phyloP scores from a whole-genome alignment of 441 rosid species.

The Mallotus repandus region DNA sequence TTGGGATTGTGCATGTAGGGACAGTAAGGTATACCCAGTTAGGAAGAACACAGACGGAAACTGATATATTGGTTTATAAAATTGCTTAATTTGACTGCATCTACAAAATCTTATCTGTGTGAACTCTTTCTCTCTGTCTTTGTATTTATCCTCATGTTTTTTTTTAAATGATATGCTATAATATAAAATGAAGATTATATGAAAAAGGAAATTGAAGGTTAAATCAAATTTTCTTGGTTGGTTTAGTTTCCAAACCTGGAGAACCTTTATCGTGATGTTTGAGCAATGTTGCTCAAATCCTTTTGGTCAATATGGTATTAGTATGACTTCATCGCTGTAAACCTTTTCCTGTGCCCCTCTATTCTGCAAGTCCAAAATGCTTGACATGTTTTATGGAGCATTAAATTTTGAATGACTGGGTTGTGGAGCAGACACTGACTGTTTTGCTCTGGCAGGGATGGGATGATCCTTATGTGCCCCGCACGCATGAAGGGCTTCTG shows the following conservation, averaged over 20 bases:
- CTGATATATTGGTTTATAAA: neutral
- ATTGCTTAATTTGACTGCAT: neutral
- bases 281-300: neutral
- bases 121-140: neutral
- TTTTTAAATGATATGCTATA: neutral
- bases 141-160: too few species aligned
- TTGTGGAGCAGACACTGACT: neutral
- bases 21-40: neutral
- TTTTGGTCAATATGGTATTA: neutral
- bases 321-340: neutral
- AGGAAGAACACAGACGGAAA: neutral
- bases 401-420: too few species aligned
- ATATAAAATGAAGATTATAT: neutral
- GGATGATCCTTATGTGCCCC: constrained; percentile 93
- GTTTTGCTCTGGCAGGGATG: constrained; percentile 58
- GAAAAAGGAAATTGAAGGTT: neutral
- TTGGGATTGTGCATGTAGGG: neutral
- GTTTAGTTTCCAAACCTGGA: neutral
- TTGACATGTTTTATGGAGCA: too few species aligned
- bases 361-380: too few species aligned
- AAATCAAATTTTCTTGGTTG: neutral
- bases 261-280: neutral
- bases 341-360: too few species aligned
- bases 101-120: neutral
- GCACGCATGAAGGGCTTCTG: constrained; percentile 87